Evolutionary conservation across 306 rosid genomes (phyloP), one percentile per base, ranked within the genome.

Genomic region (Delonix regia): DNA sequence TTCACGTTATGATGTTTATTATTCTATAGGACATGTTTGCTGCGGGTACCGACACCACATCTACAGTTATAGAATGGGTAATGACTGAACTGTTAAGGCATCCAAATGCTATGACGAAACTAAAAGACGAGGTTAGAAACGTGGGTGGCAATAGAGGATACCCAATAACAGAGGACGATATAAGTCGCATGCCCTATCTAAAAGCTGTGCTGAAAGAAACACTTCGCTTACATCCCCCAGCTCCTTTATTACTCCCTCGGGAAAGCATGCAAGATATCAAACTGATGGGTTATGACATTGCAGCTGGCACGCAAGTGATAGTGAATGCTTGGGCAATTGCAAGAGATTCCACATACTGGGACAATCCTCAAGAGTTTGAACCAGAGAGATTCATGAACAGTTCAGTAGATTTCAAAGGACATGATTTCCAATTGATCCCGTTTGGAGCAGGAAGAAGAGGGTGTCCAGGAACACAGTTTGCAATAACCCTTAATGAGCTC

Each of bases 361-460:
- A 69, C 5, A 47, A 76, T 6, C 45, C 73, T 3, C 0, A 13
- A 27, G 78, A 69, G 9, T 81, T 69, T 2, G 1, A 76, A 15
- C 81, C 81, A 38, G 73, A 81, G 39, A 81, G 77, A 13, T 75
- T 81, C 49, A 59, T 81, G 55, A 21, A 69, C 0, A 49, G 59
- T 49, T 64, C 57, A 36, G 13, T 62, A 39, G 85, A 81, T 51
- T 7, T 76, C 21, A 62, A 74, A 41, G 81, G 78, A 2, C 73
- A 27, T 5, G 85, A 70, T 28, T 81, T 76, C 0, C 5, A 76
- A 2, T 2, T 76, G n/a, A 62, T 76, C 0, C 85, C 81, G 28
- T 81, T 76, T 70, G 81, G 85, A 14, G 63, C 80, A 9, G 80
- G 80, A 76, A 48, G 73, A 16, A 45, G 73, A 13, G 52, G 73